Conservation (phyloP, 2,329 filamentous ascomycete species). For the Cytospora paraplurivora region DNA sequence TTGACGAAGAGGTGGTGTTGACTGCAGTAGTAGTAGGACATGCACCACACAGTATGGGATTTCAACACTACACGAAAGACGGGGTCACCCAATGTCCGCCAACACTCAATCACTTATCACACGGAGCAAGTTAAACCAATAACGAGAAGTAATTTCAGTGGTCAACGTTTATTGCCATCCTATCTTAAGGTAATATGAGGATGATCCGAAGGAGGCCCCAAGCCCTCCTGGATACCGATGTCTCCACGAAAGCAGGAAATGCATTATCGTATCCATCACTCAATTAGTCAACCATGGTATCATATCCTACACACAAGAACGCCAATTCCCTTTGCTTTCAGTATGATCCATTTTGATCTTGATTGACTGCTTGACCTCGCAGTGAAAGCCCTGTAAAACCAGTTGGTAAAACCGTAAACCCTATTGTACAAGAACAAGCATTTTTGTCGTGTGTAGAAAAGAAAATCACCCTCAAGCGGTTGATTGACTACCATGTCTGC, state of each 20-base stretch:
- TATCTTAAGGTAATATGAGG: neutral
- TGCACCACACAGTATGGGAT: no score
- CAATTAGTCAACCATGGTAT: neutral
- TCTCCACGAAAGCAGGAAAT: neutral
- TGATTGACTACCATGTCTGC: neutral
- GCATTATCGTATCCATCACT: neutral
- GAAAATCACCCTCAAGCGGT: neutral
- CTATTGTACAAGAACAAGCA: constrained; percentile 17
- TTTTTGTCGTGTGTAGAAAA: neutral
- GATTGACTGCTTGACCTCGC: neutral
- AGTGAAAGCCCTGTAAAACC: neutral
- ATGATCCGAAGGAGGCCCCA: neutral
- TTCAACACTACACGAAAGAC: neutral
- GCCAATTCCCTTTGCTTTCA: neutral
- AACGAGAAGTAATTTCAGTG: neutral
- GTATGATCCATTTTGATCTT: neutral
- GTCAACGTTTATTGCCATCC: neutral
- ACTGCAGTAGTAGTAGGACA: no score
- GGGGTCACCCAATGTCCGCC: neutral
- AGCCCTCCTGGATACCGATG: neutral
- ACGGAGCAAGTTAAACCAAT: neutral
- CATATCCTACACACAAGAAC: constrained; percentile 2
- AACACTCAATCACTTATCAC: neutral
- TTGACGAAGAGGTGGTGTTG: no score
- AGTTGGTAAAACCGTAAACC: neutral